Evolutionary conservation across 768 basidiomycete species (phyloP).

Genomic region (Agrocybe pediades): DNA sequence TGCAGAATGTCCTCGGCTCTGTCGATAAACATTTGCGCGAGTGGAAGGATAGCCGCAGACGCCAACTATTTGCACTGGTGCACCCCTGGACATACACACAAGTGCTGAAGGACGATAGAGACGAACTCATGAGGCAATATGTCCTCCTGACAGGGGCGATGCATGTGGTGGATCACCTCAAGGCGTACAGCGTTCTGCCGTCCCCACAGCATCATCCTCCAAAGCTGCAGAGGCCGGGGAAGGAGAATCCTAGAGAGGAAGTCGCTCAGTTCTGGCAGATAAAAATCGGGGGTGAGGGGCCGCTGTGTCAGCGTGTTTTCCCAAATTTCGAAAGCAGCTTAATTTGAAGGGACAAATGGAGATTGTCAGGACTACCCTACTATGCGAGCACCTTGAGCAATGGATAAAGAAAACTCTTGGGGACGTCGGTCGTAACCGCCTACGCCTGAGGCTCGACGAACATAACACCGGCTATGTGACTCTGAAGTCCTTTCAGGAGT

Average conservation of each 20-base stretch:
- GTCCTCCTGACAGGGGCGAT: conserved; percentile 15
- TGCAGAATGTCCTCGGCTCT: conserved; percentile 4
- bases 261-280: conserved; percentile 25
- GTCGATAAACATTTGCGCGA: conserved; percentile 12
- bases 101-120: conserved; percentile 17
- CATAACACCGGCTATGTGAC: conserved; percentile 22
- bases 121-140: conserved; percentile 14
- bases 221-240: not conserved
- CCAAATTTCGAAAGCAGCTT: no score
- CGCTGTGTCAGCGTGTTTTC: conserved; percentile 16
- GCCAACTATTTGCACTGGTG: conserved; percentile 7
- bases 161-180: conserved; percentile 15
- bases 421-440: conserved; percentile 16
- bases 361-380: conserved; percentile 19
- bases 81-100: conserved; percentile 13
- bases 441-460: conserved; percentile 27
- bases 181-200: conserved; percentile 14
- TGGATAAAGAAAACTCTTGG: conserved; percentile 21
- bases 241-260: no score
- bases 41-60: conserved; percentile 16
- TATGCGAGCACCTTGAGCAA: conserved; percentile 19
- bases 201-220: conserved; percentile 3
- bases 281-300: conserved; percentile 25
- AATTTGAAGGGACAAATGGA: conserved; percentile 9
- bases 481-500: conserved; percentile 20